Conservation (phyloP, 2,329 filamentous ascomycete species). For the Orbilia ellipsospora region DNA sequence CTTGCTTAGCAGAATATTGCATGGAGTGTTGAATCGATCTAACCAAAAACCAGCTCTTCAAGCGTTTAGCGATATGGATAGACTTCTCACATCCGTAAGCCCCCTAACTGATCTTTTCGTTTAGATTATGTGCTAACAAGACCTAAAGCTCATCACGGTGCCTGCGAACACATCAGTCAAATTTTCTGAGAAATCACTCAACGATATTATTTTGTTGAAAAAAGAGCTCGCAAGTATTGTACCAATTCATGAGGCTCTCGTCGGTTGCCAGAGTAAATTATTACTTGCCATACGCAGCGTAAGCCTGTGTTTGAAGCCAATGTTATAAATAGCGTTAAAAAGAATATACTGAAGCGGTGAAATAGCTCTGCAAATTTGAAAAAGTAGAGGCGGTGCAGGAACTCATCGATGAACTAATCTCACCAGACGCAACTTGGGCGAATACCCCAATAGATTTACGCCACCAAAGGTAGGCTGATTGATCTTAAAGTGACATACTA, state of each 20-base stretch:
- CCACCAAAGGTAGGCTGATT: slow-evolving; percentile 74
- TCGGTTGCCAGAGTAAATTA: slow-evolving; percentile 72
- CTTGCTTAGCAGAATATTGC: too few species aligned
- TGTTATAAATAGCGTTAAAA: background rate
- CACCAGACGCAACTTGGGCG: slow-evolving; percentile 82
- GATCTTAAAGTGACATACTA: background rate
- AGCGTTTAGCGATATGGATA: slow-evolving; percentile 81
- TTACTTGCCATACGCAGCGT: slow-evolving; percentile 75
- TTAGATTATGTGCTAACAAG: background rate
- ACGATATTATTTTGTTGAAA: slow-evolving; percentile 87
- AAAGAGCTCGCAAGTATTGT: slow-evolving; percentile 77
- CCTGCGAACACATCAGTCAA: slow-evolving; percentile 74
- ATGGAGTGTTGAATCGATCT: too few species aligned
- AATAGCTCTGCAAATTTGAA: slow-evolving; percentile 72
- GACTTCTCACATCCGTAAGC: slow-evolving; percentile 77
- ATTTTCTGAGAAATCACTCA: slow-evolving; percentile 82
- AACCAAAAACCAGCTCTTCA: slow-evolving; percentile 71
- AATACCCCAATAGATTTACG: slow-evolving; percentile 83
- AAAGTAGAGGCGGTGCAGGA: slow-evolving; percentile 71
- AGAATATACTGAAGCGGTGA: background rate
- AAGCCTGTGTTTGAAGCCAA: slow-evolving; percentile 30
- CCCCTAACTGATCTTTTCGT: background rate
- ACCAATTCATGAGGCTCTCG: slow-evolving; percentile 75
- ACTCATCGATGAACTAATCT: slow-evolving; percentile 77
- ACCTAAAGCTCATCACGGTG: slow-evolving; percentile 76